Base-by-base conservation (phyloP, 2,329 filamentous ascomycete genomes). In the Penicillium frequentans region DNA sequence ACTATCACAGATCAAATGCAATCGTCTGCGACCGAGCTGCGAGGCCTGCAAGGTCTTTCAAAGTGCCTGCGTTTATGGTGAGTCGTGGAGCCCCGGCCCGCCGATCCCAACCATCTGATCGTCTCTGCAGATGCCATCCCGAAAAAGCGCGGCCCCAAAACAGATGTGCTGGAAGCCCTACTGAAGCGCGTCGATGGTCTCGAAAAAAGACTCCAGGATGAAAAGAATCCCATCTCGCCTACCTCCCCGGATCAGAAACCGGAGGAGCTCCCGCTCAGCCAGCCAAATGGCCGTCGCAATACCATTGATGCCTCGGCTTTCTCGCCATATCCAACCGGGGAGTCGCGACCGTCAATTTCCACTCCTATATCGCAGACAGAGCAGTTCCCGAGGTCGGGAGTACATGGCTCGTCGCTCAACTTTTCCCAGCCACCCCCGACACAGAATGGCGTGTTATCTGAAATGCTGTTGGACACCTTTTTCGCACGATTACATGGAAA, bases 41-140 rank as follows among this genome's bases (percentile, higher is more conserved):
- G 91, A 96, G 73, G 91, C 91, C 55, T 96, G 91, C 69, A 90
- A 91, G 74, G 88, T 95, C 55, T 96, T 96, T 68, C 90, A 93
- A 70, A 93, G 90, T 71, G 86, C 89, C 31, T 96, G 91, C 77
- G 83, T 96, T 58, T 96, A 96, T 75, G 91, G 91, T 96, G 81
- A 64, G 57, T 84, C 73, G 43, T 52, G 26, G 23, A 31, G 27
- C 35, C 29, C 47, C n/a, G 10, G 10, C 54, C 45, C 49, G 43
- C 47, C 47, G 47, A 44, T 64, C 59, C 56, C 45, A 56, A 2
- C 49, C 31, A 46, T 44, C 54, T 49, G 60, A 93, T 55, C 43
- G 52, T 43, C 44, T 26, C n/a, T 23, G 29, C 33, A 73, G 91
- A 96, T 79, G 91, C 91, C 26, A 86, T 95, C 19, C 91, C 91